These are phyloP conservation scores for Aspergillus nanangensis DNA, from an alignment of 495 filamentous ascomycete genomes.

Conservation along the genomic window DNA sequence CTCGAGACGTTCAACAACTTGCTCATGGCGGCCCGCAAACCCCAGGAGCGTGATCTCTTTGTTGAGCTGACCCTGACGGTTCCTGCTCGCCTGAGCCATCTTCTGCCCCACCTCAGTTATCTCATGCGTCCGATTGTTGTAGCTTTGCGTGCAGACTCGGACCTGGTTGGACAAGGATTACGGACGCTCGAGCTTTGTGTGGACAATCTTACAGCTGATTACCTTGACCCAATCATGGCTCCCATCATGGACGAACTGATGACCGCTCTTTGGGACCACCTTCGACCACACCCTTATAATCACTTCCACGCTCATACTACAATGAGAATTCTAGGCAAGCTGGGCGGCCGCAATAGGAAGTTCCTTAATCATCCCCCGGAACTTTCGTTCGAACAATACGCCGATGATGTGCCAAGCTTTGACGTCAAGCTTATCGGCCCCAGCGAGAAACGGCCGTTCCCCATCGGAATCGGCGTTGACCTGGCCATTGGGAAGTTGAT, in stretches of 20 bases:
- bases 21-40: slow-evolving; percentile 80
- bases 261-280: slow-evolving; percentile 92
- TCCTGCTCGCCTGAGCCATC: slow-evolving; percentile 88
- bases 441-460: slow-evolving; percentile 80
- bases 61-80: slow-evolving; percentile 96
- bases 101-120: slow-evolving; percentile 94
- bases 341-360: slow-evolving; percentile 90
- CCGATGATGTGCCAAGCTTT: slow-evolving; percentile 81
- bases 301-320: slow-evolving; percentile 97
- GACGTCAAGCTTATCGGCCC: slow-evolving; percentile 87
- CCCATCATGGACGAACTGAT: slow-evolving; percentile 98
- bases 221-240: slow-evolving; percentile 97
- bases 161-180: slow-evolving; percentile 90
- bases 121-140: slow-evolving; percentile 97
- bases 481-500: slow-evolving; percentile 80
- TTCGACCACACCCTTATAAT: slow-evolving; percentile 87
- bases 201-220: slow-evolving; percentile 96
- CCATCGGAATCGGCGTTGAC: slow-evolving; percentile 79
- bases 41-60: slow-evolving; percentile 88
- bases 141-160: slow-evolving; percentile 83
- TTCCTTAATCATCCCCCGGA: slow-evolving; percentile 85
- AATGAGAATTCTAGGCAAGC: slow-evolving; percentile 95
- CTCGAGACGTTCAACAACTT: slow-evolving; percentile 96
- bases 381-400: slow-evolving; percentile 74
- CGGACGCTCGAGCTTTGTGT: slow-evolving; percentile 95